Conservation (phyloP, 164 flowering plant species). For the Dillenia turbinata region DNA sequence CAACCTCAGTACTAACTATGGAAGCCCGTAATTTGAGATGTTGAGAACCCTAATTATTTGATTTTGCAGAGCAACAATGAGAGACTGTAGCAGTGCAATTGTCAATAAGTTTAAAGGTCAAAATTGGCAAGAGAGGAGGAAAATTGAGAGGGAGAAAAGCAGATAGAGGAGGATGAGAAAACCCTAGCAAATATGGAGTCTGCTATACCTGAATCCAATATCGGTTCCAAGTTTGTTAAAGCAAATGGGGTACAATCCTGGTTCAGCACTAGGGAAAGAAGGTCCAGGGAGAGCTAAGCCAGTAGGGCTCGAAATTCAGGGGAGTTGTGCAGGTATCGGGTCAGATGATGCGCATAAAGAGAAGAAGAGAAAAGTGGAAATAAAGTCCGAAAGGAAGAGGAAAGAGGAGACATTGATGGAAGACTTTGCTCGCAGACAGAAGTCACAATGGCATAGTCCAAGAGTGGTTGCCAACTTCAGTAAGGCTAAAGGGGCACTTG, state of each 20-base stretch:
- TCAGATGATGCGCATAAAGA: conserved; percentile 65
- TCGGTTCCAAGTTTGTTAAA: conserved; percentile 82
- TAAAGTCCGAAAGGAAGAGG: conserved; percentile 30
- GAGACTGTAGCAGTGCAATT: no score
- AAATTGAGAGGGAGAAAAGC: conserved; percentile 57
- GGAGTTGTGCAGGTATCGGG: conserved; percentile 87
- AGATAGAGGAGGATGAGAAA: conserved; percentile 65
- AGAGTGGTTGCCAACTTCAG: conserved; percentile 50
- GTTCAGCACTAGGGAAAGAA: conserved; percentile 67
- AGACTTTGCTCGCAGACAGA: conserved; percentile 73
- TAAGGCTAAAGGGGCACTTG: conserved; percentile 75
- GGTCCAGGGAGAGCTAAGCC: conserved; percentile 71
- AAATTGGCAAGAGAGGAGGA: conserved; percentile 61
- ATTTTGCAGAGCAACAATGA: no score
- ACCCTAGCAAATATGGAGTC: conserved; percentile 56
- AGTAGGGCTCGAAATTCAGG: conserved; percentile 65
- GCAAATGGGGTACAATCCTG: conserved; percentile 94
- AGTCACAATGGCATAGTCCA: conserved; percentile 57
- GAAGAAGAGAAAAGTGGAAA: conserved; percentile 55
- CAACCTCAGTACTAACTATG: no score
- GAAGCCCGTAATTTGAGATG: no score
- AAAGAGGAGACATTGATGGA: conserved; percentile 52
- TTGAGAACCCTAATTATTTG: no score
- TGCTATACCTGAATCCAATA: conserved; percentile 78
- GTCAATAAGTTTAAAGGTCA: no score